Percentiles rank a stretch among this genome's conserved stretches.
phyloP scores from a whole-genome alignment of 768 basidiomycete species.

The Amanita subjunquillea region DNA sequence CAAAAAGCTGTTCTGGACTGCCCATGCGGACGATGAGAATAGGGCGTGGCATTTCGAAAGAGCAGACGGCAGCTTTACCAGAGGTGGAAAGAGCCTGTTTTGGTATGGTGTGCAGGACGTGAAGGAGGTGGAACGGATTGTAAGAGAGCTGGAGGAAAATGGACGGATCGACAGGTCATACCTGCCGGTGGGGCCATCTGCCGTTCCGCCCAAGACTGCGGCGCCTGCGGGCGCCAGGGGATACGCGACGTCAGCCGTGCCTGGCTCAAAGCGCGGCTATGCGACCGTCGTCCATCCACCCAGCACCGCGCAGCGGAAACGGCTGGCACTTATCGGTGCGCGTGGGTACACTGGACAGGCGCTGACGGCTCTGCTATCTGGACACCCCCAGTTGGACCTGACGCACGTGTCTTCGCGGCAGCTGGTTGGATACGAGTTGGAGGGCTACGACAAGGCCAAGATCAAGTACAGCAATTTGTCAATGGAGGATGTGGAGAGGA shows the following conservation, averaged over 20 bases:
- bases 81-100: slow-evolving; percentile 89
- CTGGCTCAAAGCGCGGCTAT: slow-evolving; percentile 58
- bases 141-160: slow-evolving; percentile 65
- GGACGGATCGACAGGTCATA: slow-evolving; percentile 82
- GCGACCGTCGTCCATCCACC: slow-evolving; percentile 49
- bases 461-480: slow-evolving; percentile 79
- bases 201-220: slow-evolving; percentile 41
- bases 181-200: slow-evolving; percentile 77
- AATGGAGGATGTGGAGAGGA: slow-evolving; percentile 64
- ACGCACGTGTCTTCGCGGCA: slow-evolving; percentile 97
- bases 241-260: slow-evolving; percentile 49
- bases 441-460: slow-evolving; percentile 68
- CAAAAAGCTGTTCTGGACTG: slow-evolving; percentile 94
- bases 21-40: slow-evolving; percentile 92
- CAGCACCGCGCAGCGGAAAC: slow-evolving; percentile 60
- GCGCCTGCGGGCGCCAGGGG: slow-evolving; percentile 34
- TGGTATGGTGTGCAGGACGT: slow-evolving; percentile 96
- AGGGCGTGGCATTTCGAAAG: slow-evolving; percentile 98
- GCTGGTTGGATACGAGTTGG: slow-evolving; percentile 71
- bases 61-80: slow-evolving; percentile 94
- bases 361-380: slow-evolving; percentile 74
- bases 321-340: slow-evolving; percentile 91
- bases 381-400: slow-evolving; percentile 82
- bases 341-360: slow-evolving; percentile 95
- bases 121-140: slow-evolving; percentile 79